Conservation (phyloP, 495 filamentous ascomycete genomes). For the Talaromyces liani region DNA sequence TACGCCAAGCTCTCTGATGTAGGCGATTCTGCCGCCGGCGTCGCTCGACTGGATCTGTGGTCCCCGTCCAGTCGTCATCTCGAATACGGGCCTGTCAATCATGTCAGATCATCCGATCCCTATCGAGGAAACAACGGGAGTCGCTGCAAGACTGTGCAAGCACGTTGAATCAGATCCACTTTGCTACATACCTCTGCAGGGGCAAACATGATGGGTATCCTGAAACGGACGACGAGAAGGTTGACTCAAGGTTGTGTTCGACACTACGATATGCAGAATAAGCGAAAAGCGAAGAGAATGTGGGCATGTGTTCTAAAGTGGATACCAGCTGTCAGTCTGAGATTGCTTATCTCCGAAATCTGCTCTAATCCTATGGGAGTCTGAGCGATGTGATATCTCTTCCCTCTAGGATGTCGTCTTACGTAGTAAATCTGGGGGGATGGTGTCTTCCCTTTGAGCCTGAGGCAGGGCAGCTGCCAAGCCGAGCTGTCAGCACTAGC, state of each 20-base stretch:
- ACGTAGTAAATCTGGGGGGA: neutral
- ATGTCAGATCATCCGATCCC: neutral
- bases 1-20: slow-evolving; percentile 36
- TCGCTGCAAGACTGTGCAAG: neutral
- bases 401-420: neutral
- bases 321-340: neutral
- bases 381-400: neutral
- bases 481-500: neutral
- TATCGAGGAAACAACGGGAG: too few species aligned
- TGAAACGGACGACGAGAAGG: neutral
- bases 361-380: neutral
- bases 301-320: neutral
- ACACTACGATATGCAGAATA: neutral
- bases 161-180: neutral
- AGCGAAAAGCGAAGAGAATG: neutral
- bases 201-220: neutral
- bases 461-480: too few species aligned
- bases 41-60: slow-evolving; percentile 30
- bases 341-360: neutral
- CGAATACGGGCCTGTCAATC: neutral
- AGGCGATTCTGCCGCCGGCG: slow-evolving; percentile 35
- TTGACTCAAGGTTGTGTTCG: neutral
- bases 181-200: neutral
- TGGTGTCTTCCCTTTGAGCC: too few species aligned
- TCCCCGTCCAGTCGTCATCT: slow-evolving; percentile 31